Base-by-base conservation (phyloP, 1,139 yeast genomes). In the Kodamaea ohmeri region DNA sequence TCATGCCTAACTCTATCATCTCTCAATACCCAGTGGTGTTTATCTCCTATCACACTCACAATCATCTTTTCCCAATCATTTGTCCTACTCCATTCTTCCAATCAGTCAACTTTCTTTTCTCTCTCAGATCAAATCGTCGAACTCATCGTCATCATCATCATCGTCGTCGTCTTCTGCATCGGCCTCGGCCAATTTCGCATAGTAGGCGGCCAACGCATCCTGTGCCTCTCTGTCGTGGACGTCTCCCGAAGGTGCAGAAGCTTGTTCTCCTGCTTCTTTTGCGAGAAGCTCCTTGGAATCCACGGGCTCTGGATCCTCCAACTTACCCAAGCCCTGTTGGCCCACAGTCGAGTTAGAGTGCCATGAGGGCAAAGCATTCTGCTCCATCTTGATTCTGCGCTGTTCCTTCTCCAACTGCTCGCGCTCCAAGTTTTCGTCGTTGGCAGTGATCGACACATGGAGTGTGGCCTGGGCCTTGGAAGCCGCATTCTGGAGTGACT, bases 331-430 rank as follows among this genome's bases (percentile, higher is more conserved):
- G 2, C 70, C 46, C 17, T 50, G 43, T 43, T 60, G 61, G 31
- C 95, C 96, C 46, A 92, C 94, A 1, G 98, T 89, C 53, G 94
- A 81, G 49, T 83, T 83, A 48, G 84, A 77, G 58, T 92, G 96
- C 99, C 99, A 92, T 17, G 95, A 82, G 8, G 99, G 98, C 50
- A 92, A 71, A 2, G 96, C 97, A 58, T 94, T 92, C 60, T 90
- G 96, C 56, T 86, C 85, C 57, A 90, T 76, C 58, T 83, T 86
- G 48, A 69, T 74, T 47, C 73, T 81, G 78, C 71, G 80, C 74
- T 73, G 78, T 51, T 83, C 90, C 55, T 78, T 74, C 49, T 78
- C 85, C 56, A 72, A 74, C 49, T 77, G 72, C 53, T 82, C 89
- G 41, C 77, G 70, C 52, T 76, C 81, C 47, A 78, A 76, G 46